Evolutionary conservation across 2,329 filamentous ascomycete genomes (phyloP).

Genomic region (Aspergillus chevalieri): DNA sequence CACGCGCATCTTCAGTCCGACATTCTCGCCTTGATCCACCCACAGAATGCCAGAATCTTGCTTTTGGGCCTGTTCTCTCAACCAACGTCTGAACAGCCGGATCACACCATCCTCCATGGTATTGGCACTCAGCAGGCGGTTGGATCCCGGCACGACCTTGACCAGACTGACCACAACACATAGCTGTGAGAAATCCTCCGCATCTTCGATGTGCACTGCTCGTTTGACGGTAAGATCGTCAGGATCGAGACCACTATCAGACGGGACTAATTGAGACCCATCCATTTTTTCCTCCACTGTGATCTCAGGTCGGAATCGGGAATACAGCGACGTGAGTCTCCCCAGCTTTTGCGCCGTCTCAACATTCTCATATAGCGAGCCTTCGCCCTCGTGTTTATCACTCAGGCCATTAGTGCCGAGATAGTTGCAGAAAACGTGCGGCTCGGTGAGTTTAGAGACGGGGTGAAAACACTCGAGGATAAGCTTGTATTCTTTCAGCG

Average conservation of each 20-base stretch:
- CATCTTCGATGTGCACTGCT: not conserved
- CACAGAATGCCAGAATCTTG: constrained; percentile 51
- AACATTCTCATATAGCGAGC: constrained; percentile 31
- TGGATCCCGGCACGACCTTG: constrained; percentile 55
- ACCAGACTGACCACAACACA: constrained; percentile 64
- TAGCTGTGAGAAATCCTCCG: constrained; percentile 67
- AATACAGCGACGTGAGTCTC: constrained; percentile 56
- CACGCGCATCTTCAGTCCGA: constrained; percentile 65
- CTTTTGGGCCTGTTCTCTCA: constrained; percentile 42
- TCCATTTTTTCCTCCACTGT: constrained; percentile 40
- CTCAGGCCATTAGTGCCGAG: constrained; percentile 58
- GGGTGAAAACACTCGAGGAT: constrained; percentile 77
- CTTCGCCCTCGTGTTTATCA: constrained; percentile 33
- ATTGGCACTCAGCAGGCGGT: constrained; percentile 59
- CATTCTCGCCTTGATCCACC: constrained; percentile 57
- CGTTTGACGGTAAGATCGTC: not conserved
- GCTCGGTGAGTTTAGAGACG: constrained; percentile 60
- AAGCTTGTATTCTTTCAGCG: constrained; percentile 57
- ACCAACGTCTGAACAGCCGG: constrained; percentile 67
- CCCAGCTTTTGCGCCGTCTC: constrained; percentile 31
- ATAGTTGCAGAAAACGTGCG: constrained; percentile 63
- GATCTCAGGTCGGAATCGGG: constrained; percentile 61
- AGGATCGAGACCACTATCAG: constrained; percentile 8
- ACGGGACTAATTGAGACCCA: constrained; percentile 4
- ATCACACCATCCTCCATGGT: constrained; percentile 63